Conservation (phyloP, 129 eudicot species). For the Pittosporum tobira region DNA sequence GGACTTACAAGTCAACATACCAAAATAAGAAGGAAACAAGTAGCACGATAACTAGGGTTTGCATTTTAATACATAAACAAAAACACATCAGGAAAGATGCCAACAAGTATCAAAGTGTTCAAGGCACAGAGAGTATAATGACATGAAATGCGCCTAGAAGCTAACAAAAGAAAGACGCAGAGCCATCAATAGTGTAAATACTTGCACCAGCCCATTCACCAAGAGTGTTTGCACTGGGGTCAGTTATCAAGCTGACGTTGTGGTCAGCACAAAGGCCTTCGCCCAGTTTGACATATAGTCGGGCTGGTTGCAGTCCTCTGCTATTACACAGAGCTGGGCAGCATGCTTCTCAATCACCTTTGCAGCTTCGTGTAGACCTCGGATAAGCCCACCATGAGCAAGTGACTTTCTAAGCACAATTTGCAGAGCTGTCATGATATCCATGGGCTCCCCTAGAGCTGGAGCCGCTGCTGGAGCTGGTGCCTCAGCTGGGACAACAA, state of each 20-base stretch:
- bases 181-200: too few relatives aligned
- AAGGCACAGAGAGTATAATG: too few relatives aligned
- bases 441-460: conserved; percentile 75
- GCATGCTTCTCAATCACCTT: conserved; percentile 77
- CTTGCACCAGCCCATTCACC: conserved; percentile 92
- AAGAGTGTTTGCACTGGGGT: conserved; percentile 68
- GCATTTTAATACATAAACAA: too few relatives aligned
- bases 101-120: too few relatives aligned
- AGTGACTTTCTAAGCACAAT: conserved; percentile 62
- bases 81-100: too few relatives aligned
- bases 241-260: conserved; percentile 53
- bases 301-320: conserved; percentile 78
- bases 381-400: conserved; percentile 62
- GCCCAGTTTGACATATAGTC: conserved; percentile 62
- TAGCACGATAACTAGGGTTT: too few relatives aligned
- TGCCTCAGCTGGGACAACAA: conserved; percentile 43
- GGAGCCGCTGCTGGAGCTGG: conserved; percentile 39
- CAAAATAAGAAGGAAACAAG: too few relatives aligned
- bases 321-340: conserved; percentile 69
- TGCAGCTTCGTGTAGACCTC: conserved; percentile 78
- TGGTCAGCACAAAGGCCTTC: conserved; percentile 77
- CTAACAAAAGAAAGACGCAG: too few relatives aligned
- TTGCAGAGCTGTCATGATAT: conserved; percentile 70
- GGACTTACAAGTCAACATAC: too few relatives aligned
- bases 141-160: too few relatives aligned